Base-by-base conservation (phyloP, 2,329 filamentous ascomycete species). In the Endoconidiophora laricicola region DNA sequence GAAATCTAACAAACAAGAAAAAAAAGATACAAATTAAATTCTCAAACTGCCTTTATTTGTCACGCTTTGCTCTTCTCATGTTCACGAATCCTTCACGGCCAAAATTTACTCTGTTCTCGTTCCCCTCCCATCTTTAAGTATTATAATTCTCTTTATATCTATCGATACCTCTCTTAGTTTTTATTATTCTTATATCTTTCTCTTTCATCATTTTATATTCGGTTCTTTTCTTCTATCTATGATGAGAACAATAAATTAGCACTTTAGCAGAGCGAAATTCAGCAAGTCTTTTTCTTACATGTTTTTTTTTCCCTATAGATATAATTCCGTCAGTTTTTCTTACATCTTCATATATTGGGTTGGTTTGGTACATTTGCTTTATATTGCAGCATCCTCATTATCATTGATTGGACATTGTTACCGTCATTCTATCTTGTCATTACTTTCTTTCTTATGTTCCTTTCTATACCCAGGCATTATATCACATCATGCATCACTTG, bases 261-360 rank as follows among this genome's bases (percentile, higher is more conserved):
- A 12, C 6, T 29, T 29, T 29, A 29, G 26, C 26, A 29, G 29
- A 33, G 12, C 12, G 29, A 33, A 33, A 33, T 9, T 12, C 2
- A 12, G 7, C 29, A 33, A 33, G 7, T 33, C 29, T 7, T 6
- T 26, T 39, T 26, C 12, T 47, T 62, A 54, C 64, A 51, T 48
- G 23, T 37, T 50, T 48, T 52, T 52, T 18, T 18, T 18, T 18
- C 16, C 16, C 16, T 18, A 18, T 18, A 18, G 16, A 18, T 18
- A 18, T 18, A 18, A 18, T 18, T 18, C 16, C 16, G 16, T 18
- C 16, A 2, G 12, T 44, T 52, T 47, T 16, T 50, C 53, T 29
- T 52, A 42, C 48, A 37, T 57, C 52, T 41, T 49, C 16, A 46
- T 39, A 45, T 54, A 52, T 46, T 47, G 52, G 45, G 10, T 16